Evolutionary conservation across 257 asterid species (phyloP), one percentile per base, ranked within the genome.

Genomic region (Salvia splendens): DNA sequence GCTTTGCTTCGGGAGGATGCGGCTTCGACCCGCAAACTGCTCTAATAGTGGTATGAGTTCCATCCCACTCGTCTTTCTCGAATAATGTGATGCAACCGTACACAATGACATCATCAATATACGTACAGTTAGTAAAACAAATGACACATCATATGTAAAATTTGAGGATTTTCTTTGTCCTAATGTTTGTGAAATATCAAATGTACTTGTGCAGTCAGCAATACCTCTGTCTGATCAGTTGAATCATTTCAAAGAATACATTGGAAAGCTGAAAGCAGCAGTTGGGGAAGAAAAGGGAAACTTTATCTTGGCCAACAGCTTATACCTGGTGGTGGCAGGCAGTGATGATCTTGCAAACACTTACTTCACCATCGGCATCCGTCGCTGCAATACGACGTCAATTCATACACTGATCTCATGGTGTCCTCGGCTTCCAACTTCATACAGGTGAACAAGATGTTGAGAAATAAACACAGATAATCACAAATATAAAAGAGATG

Each of bases 1-100:
- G 95, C 79, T 92, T 92, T 65, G 96, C 95, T 55, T 87, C 98
- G 0, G 98, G 98, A n/a, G 98, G 92, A 15, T 63, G 78, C 24
- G 98, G 98, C 33, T 92, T 41, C 17, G 92, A 85, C 70, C 89
- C 95, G 32, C 80, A 69, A 67, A 91, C 81, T 8, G 5, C 79
- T 41, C 69, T 61, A 15, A 1, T 79, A 7, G 72, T 70, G 69
- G 77, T 72, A 55, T 24, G 20, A 47, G 42, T 3, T 45, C 15
- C 6, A 47, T 5, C 5, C 5, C 20, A 8, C 52, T n/a, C 16
- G 41, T 12, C 24, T 56, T 2, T 33, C 20, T 56, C 12, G 12
- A 56, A n/a, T 5, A 56, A 32, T 5, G 14, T 56, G 16, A 11
- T 46, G 15, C 3, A 24, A 2, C 24, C 2, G 11, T 49, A 15